These are phyloP conservation scores for Hyaloscypha bicolor DNA, from an alignment of 495 filamentous ascomycete species.

Conservation along the genomic window DNA sequence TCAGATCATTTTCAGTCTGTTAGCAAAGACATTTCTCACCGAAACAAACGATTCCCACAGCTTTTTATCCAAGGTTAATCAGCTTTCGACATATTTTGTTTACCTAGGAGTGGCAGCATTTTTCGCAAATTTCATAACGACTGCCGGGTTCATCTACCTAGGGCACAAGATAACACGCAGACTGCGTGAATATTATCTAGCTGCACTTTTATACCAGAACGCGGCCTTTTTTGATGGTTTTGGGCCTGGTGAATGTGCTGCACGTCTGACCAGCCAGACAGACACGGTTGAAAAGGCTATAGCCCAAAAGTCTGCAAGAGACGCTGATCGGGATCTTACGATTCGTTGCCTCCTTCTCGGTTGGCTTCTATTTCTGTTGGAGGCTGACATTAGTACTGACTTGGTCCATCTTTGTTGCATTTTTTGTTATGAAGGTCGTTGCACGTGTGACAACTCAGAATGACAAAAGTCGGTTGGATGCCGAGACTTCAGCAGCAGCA, in stretches of 20 bases:
- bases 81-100: slow-evolving; percentile 33
- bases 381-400: slow-evolving; percentile 34
- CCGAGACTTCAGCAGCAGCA: slow-evolving; percentile 51
- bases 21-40: no score
- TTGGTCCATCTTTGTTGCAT: slow-evolving; percentile 54
- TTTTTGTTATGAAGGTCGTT: slow-evolving; percentile 61
- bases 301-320: slow-evolving; percentile 64
- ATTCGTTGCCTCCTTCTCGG: slow-evolving; percentile 63
- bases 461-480: slow-evolving; percentile 49
- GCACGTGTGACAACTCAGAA: slow-evolving; percentile 57
- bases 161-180: slow-evolving; percentile 38
- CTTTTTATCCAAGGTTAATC: no score
- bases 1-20: no score
- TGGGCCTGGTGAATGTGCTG: slow-evolving; percentile 52
- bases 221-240: slow-evolving; percentile 43
- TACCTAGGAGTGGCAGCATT: slow-evolving; percentile 66
- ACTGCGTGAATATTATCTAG: slow-evolving; percentile 40
- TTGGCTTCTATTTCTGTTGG: slow-evolving; percentile 61
- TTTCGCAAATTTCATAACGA: slow-evolving; percentile 56
- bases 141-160: slow-evolving; percentile 50
- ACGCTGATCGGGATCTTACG: slow-evolving; percentile 56
- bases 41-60: no score
- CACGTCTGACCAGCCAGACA: slow-evolving; percentile 60
- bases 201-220: slow-evolving; percentile 40
- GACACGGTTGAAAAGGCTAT: slow-evolving; percentile 62